Percentiles rank a stretch among this genome's conserved stretches.
Conservation (phyloP, 179 eudicot species). For the Beta corolliflora region DNA sequence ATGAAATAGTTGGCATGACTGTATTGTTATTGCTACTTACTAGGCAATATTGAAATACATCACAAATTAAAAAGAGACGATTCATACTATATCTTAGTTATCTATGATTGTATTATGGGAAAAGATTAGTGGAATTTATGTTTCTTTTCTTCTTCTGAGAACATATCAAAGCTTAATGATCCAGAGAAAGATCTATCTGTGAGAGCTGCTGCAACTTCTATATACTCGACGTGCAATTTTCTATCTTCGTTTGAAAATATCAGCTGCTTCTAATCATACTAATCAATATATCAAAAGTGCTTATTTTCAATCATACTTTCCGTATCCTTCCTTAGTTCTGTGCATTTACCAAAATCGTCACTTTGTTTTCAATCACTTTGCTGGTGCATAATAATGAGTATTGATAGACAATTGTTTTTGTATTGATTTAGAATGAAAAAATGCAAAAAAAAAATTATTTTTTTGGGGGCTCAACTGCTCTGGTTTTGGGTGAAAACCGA, state of each 20-base stretch:
- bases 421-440: too few relatives aligned
- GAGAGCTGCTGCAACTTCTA: slow-evolving; percentile 88
- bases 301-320: neutral
- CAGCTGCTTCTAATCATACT: slow-evolving; percentile 37
- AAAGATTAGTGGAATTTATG: neutral
- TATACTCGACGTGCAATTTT: slow-evolving; percentile 73
- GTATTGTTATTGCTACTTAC: neutral
- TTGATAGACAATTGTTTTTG: too few relatives aligned
- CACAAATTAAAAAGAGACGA: neutral
- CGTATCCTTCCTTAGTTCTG: neutral
- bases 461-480: too few relatives aligned
- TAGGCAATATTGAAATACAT: neutral
- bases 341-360: slow-evolving; percentile 2
- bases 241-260: slow-evolving; percentile 46
- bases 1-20: neutral
- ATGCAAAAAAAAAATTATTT: too few relatives aligned
- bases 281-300: neutral
- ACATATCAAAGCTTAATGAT: slow-evolving; percentile 46
- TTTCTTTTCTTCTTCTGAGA: neutral
- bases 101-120: too few relatives aligned
- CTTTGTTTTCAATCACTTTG: too few relatives aligned
- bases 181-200: slow-evolving; percentile 55
- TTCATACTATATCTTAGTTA: neutral
- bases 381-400: too few relatives aligned
- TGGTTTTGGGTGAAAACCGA: too few relatives aligned